Evolutionary conservation across 2,329 filamentous ascomycete genomes (phyloP).

Genomic region (Colletotrichum falcatum): DNA sequence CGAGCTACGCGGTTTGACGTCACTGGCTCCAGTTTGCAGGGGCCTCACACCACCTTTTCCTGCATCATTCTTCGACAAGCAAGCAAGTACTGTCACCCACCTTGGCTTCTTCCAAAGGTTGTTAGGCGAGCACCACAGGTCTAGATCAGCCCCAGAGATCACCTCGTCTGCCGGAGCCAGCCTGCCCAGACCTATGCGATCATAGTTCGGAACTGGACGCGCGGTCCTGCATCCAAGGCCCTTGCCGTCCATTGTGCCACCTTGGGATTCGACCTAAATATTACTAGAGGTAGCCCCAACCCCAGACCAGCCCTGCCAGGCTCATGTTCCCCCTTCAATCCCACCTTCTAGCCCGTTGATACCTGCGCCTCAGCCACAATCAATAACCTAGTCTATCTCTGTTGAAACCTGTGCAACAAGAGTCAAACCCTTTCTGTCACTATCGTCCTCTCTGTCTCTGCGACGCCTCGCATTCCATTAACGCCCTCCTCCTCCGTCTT

Average conservation of each 20-base stretch:
- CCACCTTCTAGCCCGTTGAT: conserved; percentile 22
- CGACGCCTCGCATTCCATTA: not conserved
- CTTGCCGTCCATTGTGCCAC: not conserved
- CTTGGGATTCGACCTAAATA: conserved; percentile 4
- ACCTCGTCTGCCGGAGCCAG: conserved; percentile 4
- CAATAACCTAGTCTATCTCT: conserved; percentile 16
- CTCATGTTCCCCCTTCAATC: conserved; percentile 19
- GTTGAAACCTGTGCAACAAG: not conserved
- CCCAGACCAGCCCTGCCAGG: conserved; percentile 28
- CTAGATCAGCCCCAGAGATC: conserved; percentile 15
- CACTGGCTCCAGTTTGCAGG: conserved; percentile 36
- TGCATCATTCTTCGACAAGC: conserved; percentile 19
- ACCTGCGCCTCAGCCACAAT: conserved; percentile 26
- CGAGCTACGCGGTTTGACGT: conserved; percentile 42
- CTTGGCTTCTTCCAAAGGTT: not conserved
- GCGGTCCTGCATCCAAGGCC: conserved; percentile 35
- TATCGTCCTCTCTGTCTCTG: conserved; percentile 13
- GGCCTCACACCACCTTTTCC: conserved; percentile 30
- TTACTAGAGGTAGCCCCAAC: conserved; percentile 29
- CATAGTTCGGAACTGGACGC: conserved; percentile 32
- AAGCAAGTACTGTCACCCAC: not conserved
- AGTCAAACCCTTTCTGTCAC: conserved; percentile 2
- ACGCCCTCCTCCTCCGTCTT: not conserved
- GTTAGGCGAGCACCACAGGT: conserved; percentile 14
- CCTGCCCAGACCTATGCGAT: conserved; percentile 39